Percentiles rank a stretch among this genome's conserved stretches.
phyloP scores from a whole-genome alignment of 2,329 filamentous ascomycete species.

The Aspergillus pseudoterreus region DNA sequence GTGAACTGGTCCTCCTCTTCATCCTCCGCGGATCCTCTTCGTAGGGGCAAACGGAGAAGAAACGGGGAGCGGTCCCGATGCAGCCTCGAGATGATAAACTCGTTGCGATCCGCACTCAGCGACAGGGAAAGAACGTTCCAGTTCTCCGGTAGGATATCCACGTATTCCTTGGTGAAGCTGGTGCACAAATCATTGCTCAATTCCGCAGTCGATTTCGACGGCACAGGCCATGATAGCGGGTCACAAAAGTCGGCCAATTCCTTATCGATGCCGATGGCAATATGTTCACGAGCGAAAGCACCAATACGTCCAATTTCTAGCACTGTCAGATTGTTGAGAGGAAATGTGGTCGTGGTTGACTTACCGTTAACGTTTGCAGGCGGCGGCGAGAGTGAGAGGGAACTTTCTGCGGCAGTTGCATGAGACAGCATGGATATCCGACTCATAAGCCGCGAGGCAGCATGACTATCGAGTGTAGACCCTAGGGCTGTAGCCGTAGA shows the following conservation, averaged over 20 bases:
- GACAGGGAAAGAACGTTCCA: constrained; percentile 88
- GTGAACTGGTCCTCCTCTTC: constrained; percentile 74
- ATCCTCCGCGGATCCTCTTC: constrained; percentile 75
- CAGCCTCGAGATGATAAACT: constrained; percentile 85
- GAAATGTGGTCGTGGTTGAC: neutral
- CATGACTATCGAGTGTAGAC: constrained; percentile 39
- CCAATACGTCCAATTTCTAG: constrained; percentile 40
- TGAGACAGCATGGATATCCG: constrained; percentile 41
- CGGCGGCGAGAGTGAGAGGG: constrained; percentile 24
- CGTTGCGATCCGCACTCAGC: constrained; percentile 74
- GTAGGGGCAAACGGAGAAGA: constrained; percentile 78
- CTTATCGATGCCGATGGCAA: constrained; percentile 44
- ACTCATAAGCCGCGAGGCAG: constrained; percentile 36
- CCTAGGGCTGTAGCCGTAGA: constrained; percentile 30
- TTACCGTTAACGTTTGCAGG: constrained; percentile 39
- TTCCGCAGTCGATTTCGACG: constrained; percentile 14
- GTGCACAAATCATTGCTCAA: constrained; percentile 45
- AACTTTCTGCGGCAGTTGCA: constrained; percentile 33
- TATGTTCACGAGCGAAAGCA: constrained; percentile 38
- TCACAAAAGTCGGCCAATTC: constrained; percentile 42
- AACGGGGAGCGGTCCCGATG: constrained; percentile 74
- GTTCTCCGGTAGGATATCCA: constrained; percentile 75
- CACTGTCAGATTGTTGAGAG: constrained; percentile 3
- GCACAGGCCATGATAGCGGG: constrained; percentile 48
- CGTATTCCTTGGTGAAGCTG: constrained; percentile 72